Evolutionary conservation across 352 stramenopile genomes (phyloP), one percentile per base, ranked within the genome.

Genomic region (Phytophthora megakarya): DNA sequence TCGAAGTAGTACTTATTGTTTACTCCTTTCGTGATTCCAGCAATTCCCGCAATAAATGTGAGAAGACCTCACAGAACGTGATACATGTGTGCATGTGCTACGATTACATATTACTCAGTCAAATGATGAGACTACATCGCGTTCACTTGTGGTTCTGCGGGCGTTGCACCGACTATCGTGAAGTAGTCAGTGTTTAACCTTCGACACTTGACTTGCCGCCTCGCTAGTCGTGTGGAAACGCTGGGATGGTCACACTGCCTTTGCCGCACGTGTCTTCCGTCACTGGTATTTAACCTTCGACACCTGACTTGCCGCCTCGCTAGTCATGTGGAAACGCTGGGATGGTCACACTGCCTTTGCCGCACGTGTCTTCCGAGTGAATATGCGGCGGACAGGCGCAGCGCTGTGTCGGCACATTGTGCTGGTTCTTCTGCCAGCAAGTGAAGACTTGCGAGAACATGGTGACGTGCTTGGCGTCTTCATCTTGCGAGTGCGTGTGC

Each of bases 361-460:
- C 75, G 72, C 86, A 95, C 55, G 80, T 89, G 70, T 95, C 86
- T 63, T 93, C 84, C 22, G 74, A 65, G 45, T 90, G 71, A 46
- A 92, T 78, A 54, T 92, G 84, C 22, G 53, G 33, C 1, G 86
- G 79, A 48, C 86, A 95, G 25, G 71, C 64, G 26, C 72, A 56
- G n/a, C 78, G 81, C 19, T 54, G 50, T n/a, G 76, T 85, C 1
- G 84, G 84, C 21, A 71, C 48, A 42, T 84, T 81, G 23, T 70
- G 44, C 8, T 52, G 68, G 68, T 93, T 81, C 67, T 90, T 92
- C 46, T 79, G 53, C 80, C 82, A 92, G 70, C 86, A 95, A n/a
- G 80, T 91, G 52, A 88, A 91, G 43, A 93, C 82, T 63, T 95
- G 80, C 19, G 84, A 81, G 44, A 95, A 73, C 46, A 75, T 59